Conservation (phyloP, 495 filamentous ascomycete genomes). For the Lasiosphaeris hirsuta region DNA sequence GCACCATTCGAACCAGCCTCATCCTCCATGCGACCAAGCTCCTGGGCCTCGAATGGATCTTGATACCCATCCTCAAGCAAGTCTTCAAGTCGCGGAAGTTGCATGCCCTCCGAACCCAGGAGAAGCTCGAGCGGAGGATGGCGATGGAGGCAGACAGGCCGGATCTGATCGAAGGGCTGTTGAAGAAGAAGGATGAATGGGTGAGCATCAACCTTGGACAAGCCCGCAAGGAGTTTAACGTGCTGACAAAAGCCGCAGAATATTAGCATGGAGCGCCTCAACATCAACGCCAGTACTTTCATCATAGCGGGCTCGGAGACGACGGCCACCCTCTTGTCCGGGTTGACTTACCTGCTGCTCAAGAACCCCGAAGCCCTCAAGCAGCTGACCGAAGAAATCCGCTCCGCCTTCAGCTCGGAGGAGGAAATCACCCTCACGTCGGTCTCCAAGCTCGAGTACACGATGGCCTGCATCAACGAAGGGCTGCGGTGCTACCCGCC, state of each 20-base stretch:
- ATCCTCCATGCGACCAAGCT: conserved; percentile 26
- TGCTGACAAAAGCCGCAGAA: neutral
- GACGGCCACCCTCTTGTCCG: neutral
- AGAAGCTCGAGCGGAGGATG: conserved; percentile 32
- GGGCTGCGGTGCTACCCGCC: neutral
- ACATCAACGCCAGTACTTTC: conserved; percentile 23
- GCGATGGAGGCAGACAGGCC: conserved; percentile 26
- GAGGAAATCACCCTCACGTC: conserved; percentile 1
- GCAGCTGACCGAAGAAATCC: too few species aligned
- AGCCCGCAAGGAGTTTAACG: neutral
- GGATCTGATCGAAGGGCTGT: conserved; percentile 41
- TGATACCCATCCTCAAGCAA: conserved; percentile 1
- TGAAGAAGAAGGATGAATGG: conserved; percentile 36
- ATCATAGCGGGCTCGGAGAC: conserved; percentile 19
- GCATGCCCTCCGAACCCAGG: conserved; percentile 22
- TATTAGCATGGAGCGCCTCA: conserved; percentile 11
- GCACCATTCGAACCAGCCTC: conserved; percentile 21
- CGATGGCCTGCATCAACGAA: neutral
- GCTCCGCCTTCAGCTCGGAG: neutral
- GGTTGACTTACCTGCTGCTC: neutral
- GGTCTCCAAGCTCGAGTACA: neutral
- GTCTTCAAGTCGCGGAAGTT: conserved; percentile 11
- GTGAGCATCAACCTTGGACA: conserved; percentile 2
- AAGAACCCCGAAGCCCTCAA: too few species aligned
- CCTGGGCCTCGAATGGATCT: conserved; percentile 16